Conservation (phyloP, 1,284 basidiomycete genomes). For the Ganoderma lingzhi region DNA sequence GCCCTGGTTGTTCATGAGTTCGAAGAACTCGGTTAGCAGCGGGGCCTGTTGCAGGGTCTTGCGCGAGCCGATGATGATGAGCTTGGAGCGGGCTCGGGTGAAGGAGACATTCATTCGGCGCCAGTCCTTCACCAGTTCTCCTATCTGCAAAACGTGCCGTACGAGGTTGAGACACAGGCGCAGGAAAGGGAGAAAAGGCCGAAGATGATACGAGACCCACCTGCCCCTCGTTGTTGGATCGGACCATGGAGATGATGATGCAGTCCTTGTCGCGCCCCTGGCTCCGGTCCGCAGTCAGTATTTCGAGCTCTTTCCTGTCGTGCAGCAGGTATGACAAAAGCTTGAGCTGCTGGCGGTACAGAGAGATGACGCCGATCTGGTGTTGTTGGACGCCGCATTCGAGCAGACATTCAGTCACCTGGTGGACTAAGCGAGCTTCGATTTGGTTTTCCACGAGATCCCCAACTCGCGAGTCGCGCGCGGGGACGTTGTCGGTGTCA, state of each 20-base stretch:
- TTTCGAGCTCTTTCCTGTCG: slow-evolving; percentile 71
- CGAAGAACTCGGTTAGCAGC: slow-evolving; percentile 77
- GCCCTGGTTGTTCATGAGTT: slow-evolving; percentile 69
- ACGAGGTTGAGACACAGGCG: no score
- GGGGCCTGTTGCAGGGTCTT: slow-evolving; percentile 71
- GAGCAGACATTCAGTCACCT: slow-evolving; percentile 74
- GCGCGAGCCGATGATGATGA: slow-evolving; percentile 90
- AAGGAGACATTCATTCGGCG: slow-evolving; percentile 96
- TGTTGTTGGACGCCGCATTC: slow-evolving; percentile 68
- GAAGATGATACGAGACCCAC: slow-evolving; percentile 52
- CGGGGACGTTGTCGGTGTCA: slow-evolving; percentile 88
- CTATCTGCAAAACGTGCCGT: slow-evolving; percentile 59
- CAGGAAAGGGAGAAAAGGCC: neutral
- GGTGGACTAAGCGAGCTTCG: slow-evolving; percentile 74
- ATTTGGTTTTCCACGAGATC: slow-evolving; percentile 89
- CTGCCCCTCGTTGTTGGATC: slow-evolving; percentile 80
- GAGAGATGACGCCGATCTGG: slow-evolving; percentile 89
- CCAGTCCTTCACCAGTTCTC: slow-evolving; percentile 95
- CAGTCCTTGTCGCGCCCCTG: slow-evolving; percentile 98
- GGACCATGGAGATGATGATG: slow-evolving; percentile 92
- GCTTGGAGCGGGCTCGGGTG: slow-evolving; percentile 90
- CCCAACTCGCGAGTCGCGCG: slow-evolving; percentile 82
- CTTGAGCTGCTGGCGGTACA: slow-evolving; percentile 97
- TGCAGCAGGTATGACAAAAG: slow-evolving; percentile 70
- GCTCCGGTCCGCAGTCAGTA: slow-evolving; percentile 94